phyloP scores from a whole-genome alignment of 495 filamentous ascomycete genomes.

The Penicillium egyptiacum region DNA sequence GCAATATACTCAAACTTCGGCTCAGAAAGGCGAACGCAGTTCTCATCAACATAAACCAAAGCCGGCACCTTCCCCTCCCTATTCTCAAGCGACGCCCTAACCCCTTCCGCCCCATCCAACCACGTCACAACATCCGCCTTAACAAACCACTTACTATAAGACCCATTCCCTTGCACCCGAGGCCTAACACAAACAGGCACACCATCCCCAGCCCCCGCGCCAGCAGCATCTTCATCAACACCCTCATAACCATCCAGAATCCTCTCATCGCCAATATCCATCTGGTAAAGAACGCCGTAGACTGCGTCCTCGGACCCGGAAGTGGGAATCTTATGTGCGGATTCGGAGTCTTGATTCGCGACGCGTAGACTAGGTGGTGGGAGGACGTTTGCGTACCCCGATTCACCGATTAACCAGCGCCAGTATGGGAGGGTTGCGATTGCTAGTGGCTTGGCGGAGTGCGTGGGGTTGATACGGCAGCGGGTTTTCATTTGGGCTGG shows the following conservation, averaged over 20 bases:
- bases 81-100: conserved; percentile 9
- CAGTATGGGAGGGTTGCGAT: conserved; percentile 51
- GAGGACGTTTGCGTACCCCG: conserved; percentile 71
- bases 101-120: conserved; percentile 29
- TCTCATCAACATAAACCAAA: conserved; percentile 61
- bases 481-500: conserved; percentile 62
- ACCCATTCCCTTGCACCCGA: conserved; percentile 35
- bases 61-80: conserved; percentile 26
- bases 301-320: conserved; percentile 34
- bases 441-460: conserved; percentile 49
- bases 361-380: conserved; percentile 33
- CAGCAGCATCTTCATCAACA: conserved; percentile 30
- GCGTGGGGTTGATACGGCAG: conserved; percentile 54
- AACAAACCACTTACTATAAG: conserved; percentile 46
- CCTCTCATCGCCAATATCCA: conserved; percentile 39
- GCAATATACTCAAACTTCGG: conserved; percentile 64
- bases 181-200: conserved; percentile 45
- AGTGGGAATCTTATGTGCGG: conserved; percentile 21
- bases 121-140: conserved; percentile 33
- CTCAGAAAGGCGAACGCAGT: conserved; percentile 34
- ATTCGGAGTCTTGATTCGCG: conserved; percentile 21
- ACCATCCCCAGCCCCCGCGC: background rate
- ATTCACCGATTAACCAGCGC: conserved; percentile 64
- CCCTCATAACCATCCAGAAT: conserved; percentile 46
- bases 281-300: conserved; percentile 65